Evolutionary conservation across 306 rosid species (phyloP).

Genomic region (Begonia fuchsioides): DNA sequence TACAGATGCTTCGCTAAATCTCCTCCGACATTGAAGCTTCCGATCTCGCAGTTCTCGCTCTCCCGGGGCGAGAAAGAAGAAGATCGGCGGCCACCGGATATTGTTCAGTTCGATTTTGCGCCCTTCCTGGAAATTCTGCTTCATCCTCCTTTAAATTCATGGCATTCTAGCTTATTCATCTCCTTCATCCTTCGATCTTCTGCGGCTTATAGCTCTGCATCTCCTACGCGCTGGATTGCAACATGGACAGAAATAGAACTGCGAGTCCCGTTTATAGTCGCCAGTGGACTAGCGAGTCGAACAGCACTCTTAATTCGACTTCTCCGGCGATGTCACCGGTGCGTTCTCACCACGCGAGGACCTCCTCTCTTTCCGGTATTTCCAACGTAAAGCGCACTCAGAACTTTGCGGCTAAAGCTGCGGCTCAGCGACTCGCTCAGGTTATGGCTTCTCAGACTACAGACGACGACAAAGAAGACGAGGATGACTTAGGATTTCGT

Average conservation of each 20-base stretch:
- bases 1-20: no score
- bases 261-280: slow-evolving; percentile 32
- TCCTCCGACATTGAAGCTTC: no score
- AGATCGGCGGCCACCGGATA: no score
- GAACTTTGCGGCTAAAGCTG: slow-evolving; percentile 93
- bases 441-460: slow-evolving; percentile 94
- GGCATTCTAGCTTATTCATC: no score
- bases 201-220: no score
- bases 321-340: slow-evolving; percentile 47
- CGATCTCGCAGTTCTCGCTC: no score
- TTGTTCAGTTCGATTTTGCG: no score
- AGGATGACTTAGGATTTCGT: slow-evolving; percentile 78
- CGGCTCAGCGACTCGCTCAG: slow-evolving; percentile 96
- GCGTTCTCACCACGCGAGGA: slow-evolving; percentile 56
- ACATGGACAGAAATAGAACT: slow-evolving; percentile 34
- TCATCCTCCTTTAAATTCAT: no score
- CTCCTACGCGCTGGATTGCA: no score
- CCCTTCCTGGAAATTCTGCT: no score
- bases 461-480: slow-evolving; percentile 43
- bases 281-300: slow-evolving; percentile 37
- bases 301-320: slow-evolving; percentile 15
- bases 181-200: no score
- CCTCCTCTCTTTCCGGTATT: slow-evolving; percentile 66
- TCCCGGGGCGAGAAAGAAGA: no score
- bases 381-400: slow-evolving; percentile 80